Percentiles rank a stretch among this genome's conserved stretches.
These are phyloP conservation scores for Diatrype stigma DNA, from an alignment of 2,329 filamentous ascomycete genomes.

Conservation along the genomic window DNA sequence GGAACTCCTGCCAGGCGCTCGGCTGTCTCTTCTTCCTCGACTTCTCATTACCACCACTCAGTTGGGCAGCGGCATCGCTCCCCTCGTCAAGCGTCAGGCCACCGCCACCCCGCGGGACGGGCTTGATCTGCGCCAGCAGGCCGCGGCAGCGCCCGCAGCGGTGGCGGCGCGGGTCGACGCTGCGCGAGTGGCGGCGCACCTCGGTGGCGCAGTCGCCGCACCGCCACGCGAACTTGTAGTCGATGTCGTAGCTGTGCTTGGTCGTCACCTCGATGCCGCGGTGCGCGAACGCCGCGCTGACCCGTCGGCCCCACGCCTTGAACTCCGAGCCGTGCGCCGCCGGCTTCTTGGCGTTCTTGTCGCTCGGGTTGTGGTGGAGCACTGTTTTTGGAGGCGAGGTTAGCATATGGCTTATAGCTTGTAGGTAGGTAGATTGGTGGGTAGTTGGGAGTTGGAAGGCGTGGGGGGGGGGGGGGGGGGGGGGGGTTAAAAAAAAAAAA, in stretches of 20 bases:
- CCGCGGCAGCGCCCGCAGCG: constrained; percentile 75
- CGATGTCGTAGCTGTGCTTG: constrained; percentile 84
- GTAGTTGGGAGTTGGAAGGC: neutral
- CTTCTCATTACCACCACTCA: neutral
- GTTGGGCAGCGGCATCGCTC: constrained; percentile 8
- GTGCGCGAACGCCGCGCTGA: constrained; percentile 51
- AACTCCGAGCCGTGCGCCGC: constrained; percentile 83
- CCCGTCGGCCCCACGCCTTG: constrained; percentile 65
- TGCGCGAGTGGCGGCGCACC: constrained; percentile 82
- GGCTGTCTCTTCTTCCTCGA: constrained; percentile 22
- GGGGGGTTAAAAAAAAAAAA: no score
- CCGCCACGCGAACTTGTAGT: constrained; percentile 87
- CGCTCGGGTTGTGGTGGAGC: constrained; percentile 65
- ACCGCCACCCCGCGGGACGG: constrained; percentile 54
- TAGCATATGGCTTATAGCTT: neutral
- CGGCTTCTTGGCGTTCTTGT: neutral
- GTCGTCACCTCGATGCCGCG: constrained; percentile 77
- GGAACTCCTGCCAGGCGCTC: constrained; percentile 23
- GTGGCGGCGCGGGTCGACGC: constrained; percentile 68
- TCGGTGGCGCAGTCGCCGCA: constrained; percentile 66
- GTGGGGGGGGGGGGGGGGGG: no score
- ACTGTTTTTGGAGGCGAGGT: constrained; percentile 31
- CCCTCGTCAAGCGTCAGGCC: no score
- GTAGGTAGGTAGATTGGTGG: neutral
- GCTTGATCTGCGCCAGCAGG: constrained; percentile 71